Evolutionary conservation across 2,329 filamentous ascomycete genomes (phyloP).

Genomic region (Calonectria pseudoturangicola): DNA sequence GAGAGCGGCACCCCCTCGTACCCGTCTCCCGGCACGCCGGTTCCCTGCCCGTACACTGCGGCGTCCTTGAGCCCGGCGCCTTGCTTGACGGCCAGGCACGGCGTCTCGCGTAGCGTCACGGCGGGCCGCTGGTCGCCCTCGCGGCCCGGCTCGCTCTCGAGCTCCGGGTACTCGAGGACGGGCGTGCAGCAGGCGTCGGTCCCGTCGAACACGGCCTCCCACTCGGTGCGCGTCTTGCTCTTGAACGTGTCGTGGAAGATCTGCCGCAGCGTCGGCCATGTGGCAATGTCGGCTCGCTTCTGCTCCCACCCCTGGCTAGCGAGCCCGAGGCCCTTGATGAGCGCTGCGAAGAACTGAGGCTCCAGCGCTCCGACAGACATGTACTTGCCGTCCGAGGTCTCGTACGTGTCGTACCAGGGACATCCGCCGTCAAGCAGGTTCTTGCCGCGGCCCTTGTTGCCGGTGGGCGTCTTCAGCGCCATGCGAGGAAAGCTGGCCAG

Average conservation of each 20-base stretch:
- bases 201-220: conserved; percentile 91
- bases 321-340: conserved; percentile 82
- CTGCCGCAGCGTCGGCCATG: conserved; percentile 80
- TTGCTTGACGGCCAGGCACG: conserved; percentile 77
- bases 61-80: conserved; percentile 58
- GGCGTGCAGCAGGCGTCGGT: conserved; percentile 96
- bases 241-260: conserved; percentile 80
- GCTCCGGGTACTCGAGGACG: conserved; percentile 84
- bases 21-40: conserved; percentile 78
- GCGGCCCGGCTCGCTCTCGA: conserved; percentile 71
- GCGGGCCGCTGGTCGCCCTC: conserved; percentile 83
- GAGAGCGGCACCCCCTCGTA: conserved; percentile 77
- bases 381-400: conserved; percentile 85
- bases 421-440: conserved; percentile 90
- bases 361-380: conserved; percentile 95
- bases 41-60: conserved; percentile 76
- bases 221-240: conserved; percentile 82
- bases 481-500: conserved; percentile 86
- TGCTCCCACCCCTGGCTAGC: conserved; percentile 69
- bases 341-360: conserved; percentile 84
- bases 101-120: conserved; percentile 82
- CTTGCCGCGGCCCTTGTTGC: conserved; percentile 78
- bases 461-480: conserved; percentile 76
- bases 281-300: conserved; percentile 74
- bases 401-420: conserved; percentile 93